These are phyloP conservation scores for Cladorrhinum sp. DNA, from an alignment of 2,329 filamentous ascomycete species.

Conservation along the genomic window DNA sequence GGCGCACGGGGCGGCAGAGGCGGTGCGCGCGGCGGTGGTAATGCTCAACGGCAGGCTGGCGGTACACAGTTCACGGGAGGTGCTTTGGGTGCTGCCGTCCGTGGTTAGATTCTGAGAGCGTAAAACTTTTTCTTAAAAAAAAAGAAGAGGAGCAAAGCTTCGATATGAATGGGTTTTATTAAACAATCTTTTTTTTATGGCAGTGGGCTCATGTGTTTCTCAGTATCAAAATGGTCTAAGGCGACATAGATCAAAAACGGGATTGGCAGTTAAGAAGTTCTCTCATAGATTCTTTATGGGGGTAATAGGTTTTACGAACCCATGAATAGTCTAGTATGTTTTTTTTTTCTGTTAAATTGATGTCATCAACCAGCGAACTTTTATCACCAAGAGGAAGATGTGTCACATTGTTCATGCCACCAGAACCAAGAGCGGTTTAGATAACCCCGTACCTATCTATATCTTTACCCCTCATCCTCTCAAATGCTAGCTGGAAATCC, in stretches of 20 bases:
- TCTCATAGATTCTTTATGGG: neutral
- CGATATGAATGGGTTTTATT: neutral
- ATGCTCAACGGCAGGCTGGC: constrained; percentile 63
- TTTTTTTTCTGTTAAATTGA: neutral
- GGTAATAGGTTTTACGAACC: neutral
- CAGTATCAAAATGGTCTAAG: neutral
- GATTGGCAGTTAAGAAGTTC: neutral
- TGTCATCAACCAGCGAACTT: too few relatives aligned
- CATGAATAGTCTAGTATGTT: neutral
- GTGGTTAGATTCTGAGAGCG: constrained; percentile 44
- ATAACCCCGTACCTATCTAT: neutral
- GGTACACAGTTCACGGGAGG: constrained; percentile 81
- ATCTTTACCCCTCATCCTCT: neutral
- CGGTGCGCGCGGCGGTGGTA: constrained; percentile 56
- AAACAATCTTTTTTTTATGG: neutral
- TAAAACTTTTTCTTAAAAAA: neutral
- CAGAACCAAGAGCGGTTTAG: too few relatives aligned
- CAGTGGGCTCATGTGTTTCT: neutral
- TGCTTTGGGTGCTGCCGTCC: constrained; percentile 67
- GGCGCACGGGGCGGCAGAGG: constrained; percentile 61
- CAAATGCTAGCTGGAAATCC: neutral
- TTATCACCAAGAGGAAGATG: too few relatives aligned
- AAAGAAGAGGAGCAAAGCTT: neutral
- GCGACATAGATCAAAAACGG: neutral
- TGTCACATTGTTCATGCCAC: too few relatives aligned